Conservation (phyloP, 2,329 filamentous ascomycete species). For the Fusarium chuoi region DNA sequence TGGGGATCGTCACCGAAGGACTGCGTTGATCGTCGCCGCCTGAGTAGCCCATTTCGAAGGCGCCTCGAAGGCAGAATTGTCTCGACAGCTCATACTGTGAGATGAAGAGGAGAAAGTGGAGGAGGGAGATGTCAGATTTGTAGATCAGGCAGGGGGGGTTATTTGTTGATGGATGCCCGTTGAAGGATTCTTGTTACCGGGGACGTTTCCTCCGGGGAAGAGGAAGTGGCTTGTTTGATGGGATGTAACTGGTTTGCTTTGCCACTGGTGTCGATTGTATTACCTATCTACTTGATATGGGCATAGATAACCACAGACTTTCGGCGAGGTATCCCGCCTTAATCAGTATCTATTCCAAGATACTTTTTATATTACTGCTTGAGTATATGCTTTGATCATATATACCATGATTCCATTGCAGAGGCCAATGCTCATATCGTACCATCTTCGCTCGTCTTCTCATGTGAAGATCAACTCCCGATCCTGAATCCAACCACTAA, state of each 20-base stretch:
- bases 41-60: constrained; percentile 15
- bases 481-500: background rate
- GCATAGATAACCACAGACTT: background rate
- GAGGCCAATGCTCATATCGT: background rate
- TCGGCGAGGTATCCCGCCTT: background rate
- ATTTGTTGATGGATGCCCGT: background rate
- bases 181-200: background rate
- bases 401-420: background rate
- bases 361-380: background rate
- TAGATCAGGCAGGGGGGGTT: background rate
- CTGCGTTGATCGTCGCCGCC: constrained; percentile 9
- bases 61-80: background rate
- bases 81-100: constrained; percentile 3
- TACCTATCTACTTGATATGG: background rate
- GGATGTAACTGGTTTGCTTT: constrained; percentile 1
- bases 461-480: background rate
- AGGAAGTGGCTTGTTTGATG: constrained; percentile 6
- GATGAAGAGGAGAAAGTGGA: background rate
- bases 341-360: background rate
- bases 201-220: background rate
- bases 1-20: background rate
- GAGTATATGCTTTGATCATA: background rate
- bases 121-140: background rate
- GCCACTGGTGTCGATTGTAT: constrained; percentile 1
- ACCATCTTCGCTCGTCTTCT: background rate